Evolutionary conservation across 352 stramenopile genomes (phyloP), one percentile per base, ranked within the genome.

Genomic region (Globisporangium cylindrosporum): DNA sequence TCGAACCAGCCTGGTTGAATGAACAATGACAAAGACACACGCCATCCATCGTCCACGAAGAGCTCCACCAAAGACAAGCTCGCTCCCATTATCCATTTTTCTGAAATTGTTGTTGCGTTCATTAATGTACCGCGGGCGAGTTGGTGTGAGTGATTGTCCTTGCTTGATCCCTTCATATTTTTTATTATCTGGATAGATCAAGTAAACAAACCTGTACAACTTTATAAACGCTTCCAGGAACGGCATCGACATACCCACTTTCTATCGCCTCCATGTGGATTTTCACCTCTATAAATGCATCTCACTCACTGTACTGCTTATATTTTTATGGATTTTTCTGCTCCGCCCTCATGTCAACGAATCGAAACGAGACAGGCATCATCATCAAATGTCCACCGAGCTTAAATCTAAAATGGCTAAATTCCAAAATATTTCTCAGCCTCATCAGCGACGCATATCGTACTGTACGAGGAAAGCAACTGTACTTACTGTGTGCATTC

Each of bases 21-120:
- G 25, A 27, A 10, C 25, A 32, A 38, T 14, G n/a, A 32, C 53
- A 59, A 22, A 12, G 6, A 59, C 53, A 59, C 53, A 59, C 25
- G 25, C 53, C 53, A 59, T 41, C 24, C 41, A 49, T 1, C 53
- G 38, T 41, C 24, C 41, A 49, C 6, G 14, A 51, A 22, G 43
- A 51, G 43, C 43, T 51, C 25, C 20, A 46, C 38, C 12, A 46
- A 20, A 46, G 32, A 38, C 7, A 38, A 38, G 24, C 25, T 38
- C n/a, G 51, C 53, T 59, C 24, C 53, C 53, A 36, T 38, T 24
- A 36, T 38, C 22, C 53, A 59, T 38, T 38, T 59, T 57, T 32
- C 25, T 36, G 53, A 32, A 58, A 58, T 51, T 51, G 7, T 22
- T 22, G 41, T n/a, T 15, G 3, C 20, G 12, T 20, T n/a, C 29